phyloP scores from a whole-genome alignment of 805 yeast species.

The Hanseniaspora jakobsenii region DNA sequence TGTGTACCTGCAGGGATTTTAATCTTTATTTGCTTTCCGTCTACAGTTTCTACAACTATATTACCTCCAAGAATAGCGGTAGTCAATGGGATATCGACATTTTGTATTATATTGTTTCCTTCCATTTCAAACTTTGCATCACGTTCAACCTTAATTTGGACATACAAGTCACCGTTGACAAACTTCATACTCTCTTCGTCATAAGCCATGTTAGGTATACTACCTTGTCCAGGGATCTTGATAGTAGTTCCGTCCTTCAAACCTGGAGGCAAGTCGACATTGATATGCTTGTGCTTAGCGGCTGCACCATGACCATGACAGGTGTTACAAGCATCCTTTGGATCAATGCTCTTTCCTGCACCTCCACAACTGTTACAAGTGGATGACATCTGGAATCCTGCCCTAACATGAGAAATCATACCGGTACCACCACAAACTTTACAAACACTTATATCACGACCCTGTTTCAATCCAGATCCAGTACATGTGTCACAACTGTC shows the following conservation, averaged over 20 bases:
- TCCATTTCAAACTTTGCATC: slow-evolving; percentile 60
- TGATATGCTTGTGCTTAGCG: slow-evolving; percentile 51
- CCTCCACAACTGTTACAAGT: slow-evolving; percentile 86
- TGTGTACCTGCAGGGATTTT: slow-evolving; percentile 80
- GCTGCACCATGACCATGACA: slow-evolving; percentile 89
- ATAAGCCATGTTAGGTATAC: slow-evolving; percentile 66
- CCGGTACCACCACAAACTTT: slow-evolving; percentile 88
- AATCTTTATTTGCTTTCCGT: slow-evolving; percentile 61
- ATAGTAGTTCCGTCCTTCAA: slow-evolving; percentile 75
- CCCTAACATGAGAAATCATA: slow-evolving; percentile 68
- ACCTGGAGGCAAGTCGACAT: slow-evolving; percentile 80
- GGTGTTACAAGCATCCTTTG: slow-evolving; percentile 54
- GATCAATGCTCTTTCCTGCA: slow-evolving; percentile 64
- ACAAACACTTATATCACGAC: slow-evolving; percentile 67
- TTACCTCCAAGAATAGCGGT: slow-evolving; percentile 95
- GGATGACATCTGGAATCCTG: slow-evolving; percentile 94
- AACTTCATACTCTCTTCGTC: slow-evolving; percentile 53
- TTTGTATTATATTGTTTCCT: slow-evolving; percentile 53
- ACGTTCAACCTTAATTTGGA: slow-evolving; percentile 64
- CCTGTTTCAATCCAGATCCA: slow-evolving; percentile 75
- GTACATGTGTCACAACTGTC: slow-evolving; percentile 69
- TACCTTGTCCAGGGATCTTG: slow-evolving; percentile 80
- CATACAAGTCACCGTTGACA: slow-evolving; percentile 75
- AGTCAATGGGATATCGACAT: slow-evolving; percentile 70
- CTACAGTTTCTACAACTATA: slow-evolving; percentile 80